A percentile compares a stretch with the other conserved stretches of the same genome.
Conservation (phyloP, 2,329 filamentous ascomycete species). For the Xylogone sp. region DNA sequence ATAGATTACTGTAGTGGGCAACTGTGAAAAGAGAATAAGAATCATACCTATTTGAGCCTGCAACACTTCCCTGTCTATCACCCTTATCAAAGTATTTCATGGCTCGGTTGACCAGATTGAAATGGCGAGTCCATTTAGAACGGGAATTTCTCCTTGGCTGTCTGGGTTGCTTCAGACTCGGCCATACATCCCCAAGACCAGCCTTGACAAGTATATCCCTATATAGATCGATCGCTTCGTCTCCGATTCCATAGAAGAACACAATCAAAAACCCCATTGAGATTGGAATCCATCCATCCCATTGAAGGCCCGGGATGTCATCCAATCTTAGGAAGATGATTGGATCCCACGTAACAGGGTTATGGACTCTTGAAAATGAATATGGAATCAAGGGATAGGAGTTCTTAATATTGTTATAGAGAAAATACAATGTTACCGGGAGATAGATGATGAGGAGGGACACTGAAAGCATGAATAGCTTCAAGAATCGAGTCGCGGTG, state of each 20-base stretch:
- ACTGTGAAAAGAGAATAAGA: too few species aligned
- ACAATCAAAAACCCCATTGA: conserved; percentile 52
- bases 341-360: conserved; percentile 39
- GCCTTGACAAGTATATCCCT: conserved; percentile 11
- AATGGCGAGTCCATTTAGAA: conserved; percentile 6
- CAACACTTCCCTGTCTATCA: conserved; percentile 9
- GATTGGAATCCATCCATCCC: conserved; percentile 56
- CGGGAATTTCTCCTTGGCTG: not conserved
- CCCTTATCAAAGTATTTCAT: conserved; percentile 19
- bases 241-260: conserved; percentile 61
- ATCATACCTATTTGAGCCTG: not conserved
- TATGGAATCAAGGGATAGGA: conserved; percentile 35
- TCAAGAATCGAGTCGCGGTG: conserved; percentile 57
- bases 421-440: conserved; percentile 47
- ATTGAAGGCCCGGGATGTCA: conserved; percentile 35
- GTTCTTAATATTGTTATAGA: conserved; percentile 43
- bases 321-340: conserved; percentile 41
- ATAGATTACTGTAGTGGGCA: too few species aligned
- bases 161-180: conserved; percentile 14
- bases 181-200: conserved; percentile 20
- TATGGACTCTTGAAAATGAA: conserved; percentile 51
- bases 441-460: conserved; percentile 45
- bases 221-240: conserved; percentile 56
- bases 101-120: conserved; percentile 20
- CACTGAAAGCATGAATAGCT: conserved; percentile 55